Conservation (phyloP, 2,329 filamentous ascomycete genomes). For the Aspergillus neotritici region DNA sequence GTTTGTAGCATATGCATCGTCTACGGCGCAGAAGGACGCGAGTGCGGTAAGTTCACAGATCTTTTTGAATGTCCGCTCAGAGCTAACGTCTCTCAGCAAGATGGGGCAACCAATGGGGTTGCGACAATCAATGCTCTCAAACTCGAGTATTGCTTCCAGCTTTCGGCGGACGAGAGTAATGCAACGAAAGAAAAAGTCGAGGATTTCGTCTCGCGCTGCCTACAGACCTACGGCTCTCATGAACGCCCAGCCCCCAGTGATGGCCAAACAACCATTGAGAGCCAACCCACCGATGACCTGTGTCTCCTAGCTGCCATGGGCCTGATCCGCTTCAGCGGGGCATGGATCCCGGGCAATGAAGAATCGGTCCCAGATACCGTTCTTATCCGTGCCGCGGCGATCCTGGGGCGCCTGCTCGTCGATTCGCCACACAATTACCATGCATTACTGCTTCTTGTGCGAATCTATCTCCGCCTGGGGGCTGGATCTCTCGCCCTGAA, state of each 20-base stretch:
- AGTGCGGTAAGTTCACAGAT: constrained; percentile 19
- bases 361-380: constrained; percentile 21
- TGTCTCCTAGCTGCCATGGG: constrained; percentile 41
- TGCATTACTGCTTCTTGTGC: constrained; percentile 40
- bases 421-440: constrained; percentile 45
- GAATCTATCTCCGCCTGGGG: constrained; percentile 41
- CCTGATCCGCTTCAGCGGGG: constrained; percentile 29
- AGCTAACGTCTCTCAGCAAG: constrained; percentile 13
- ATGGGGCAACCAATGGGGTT: constrained; percentile 23
- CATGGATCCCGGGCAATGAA: constrained; percentile 12
- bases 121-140: constrained; percentile 40
- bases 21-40: constrained; percentile 14
- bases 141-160: constrained; percentile 37
- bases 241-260: constrained; percentile 18
- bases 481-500: constrained; percentile 43
- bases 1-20: constrained; percentile 23
- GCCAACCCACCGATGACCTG: constrained; percentile 40
- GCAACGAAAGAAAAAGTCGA: constrained; percentile 25
- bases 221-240: constrained; percentile 28
- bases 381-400: constrained; percentile 34
- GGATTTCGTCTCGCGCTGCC: constrained; percentile 35
- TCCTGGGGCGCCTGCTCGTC: constrained; percentile 36
- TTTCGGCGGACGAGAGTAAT: constrained; percentile 27
- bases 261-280: constrained; percentile 36
- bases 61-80: not conserved